Evolutionary conservation across 2,329 filamentous ascomycete genomes (phyloP), one percentile per base, ranked within the genome.

Genomic region (Ceratocystis huliohia): DNA sequence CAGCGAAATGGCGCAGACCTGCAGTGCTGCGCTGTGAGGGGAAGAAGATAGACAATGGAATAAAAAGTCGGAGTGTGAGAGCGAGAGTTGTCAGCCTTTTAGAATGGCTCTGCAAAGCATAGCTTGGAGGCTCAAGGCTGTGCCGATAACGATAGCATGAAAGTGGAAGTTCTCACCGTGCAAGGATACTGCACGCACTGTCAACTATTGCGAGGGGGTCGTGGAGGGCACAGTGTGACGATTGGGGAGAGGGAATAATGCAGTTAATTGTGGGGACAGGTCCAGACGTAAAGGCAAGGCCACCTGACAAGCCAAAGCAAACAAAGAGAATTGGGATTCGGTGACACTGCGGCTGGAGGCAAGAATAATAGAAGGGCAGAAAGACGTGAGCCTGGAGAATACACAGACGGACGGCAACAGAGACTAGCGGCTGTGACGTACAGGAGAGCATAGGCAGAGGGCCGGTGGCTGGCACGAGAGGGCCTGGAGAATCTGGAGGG

Each of bases 41-140:
- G 25, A 5, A 56, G 25, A 48, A 48, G 25, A 53, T n/a, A 8
- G 5, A 48, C 17, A 48, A 3, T 48, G 8, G 20, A 48, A 20
- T 20, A 20, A 20, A 48, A 48, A 5, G n/a, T 48, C 10, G 10
- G 53, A 15, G 30, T 30, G 17, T 10, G 48, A 25, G 48, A 59
- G 28, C 50, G 50, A 56, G 7, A 56, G 50, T 41, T 30, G 30
- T 37, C 28, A 59, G 56, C 56, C 56, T 59, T 33, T 59, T 59
- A 28, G 56, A 7, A 33, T 59, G 56, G 25, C 56, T 59, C 25
- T 30, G 22, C 25, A 25, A 30, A n/a, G 56, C 56, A 59, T 37
- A 59, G 56, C 56, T 59, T 59, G 56, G 20, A 59, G 56, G 56
- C 56, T 37, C 56, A 59, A 59, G 56, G 56, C 56, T 59, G 56